Evolutionary conservation across 148 eudicot species (phyloP), one percentile per base, ranked within the genome.

Genomic region (Vaccinium corymbosum): DNA sequence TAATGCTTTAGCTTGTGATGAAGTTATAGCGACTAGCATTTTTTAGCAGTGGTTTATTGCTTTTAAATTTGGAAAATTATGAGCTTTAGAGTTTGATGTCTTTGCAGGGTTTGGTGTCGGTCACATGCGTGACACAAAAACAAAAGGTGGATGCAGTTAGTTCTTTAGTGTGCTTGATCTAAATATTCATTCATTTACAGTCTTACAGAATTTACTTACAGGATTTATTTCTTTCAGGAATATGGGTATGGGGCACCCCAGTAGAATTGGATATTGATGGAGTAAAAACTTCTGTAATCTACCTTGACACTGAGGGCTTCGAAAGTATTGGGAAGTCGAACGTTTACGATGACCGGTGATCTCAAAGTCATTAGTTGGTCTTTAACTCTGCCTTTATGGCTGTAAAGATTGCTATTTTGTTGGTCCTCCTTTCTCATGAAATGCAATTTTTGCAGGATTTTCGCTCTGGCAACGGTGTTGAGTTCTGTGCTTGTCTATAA

Each of bases 181-280:
- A 55, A 19, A 35, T 42, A 56, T 59, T 3, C 73, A 57, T 38
- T 56, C 46, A 50, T 48, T 56, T 81, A 22, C 56, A 78, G 52
- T 19, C 55, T 15, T 66, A 42, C 46, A 42, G 46, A 42, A 4
- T 19, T 59, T 73, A 29, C 56, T 70, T 42, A 52, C 25, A 78
- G 5, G 15, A 22, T 27, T 17, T 73, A 25, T 80, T 83, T 80
- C 22, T 61, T 79, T 17, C 90, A 97, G 99, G 99, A 61, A 89
- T 97, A 85, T 97, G 99, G 99, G 95, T 94, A 25, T 97, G 99
- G 99, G 99, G 99, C 83, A 87, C 89, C 83, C 99, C 99, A 61
- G n/a, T 94, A 27, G 95, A 94, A 87, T 19, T 94, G 89, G 90
- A 90, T 78, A 88, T 97, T 81, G 84, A 91, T 91, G 99, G 98